Percentiles rank a stretch among this genome's conserved stretches.
These are phyloP conservation scores for Botrytis medusae DNA, from an alignment of 2,329 filamentous ascomycete genomes.

Conservation along the genomic window DNA sequence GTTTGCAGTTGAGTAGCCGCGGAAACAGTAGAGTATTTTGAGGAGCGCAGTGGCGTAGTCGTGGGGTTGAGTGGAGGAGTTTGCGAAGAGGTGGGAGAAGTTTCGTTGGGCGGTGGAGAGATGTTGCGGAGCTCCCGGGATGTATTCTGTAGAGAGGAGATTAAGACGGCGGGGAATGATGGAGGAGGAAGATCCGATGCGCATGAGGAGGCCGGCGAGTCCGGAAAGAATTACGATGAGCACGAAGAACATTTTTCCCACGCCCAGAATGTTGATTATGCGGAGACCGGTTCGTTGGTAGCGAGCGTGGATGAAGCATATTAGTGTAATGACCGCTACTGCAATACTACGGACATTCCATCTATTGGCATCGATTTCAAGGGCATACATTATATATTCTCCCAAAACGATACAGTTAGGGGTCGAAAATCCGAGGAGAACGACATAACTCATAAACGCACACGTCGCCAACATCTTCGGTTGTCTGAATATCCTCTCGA, in stretches of 20 bases:
- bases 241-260: conserved; percentile 51
- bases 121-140: not conserved
- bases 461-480: not conserved
- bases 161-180: not conserved
- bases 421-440: not conserved
- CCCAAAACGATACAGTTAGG: not conserved
- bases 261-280: conserved; percentile 50
- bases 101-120: conserved; percentile 41
- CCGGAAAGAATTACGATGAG: conserved; percentile 48
- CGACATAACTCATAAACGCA: not conserved
- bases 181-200: not conserved
- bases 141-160: not conserved
- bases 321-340: conserved; percentile 47
- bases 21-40: conserved; percentile 57
- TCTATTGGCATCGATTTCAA: conserved; percentile 43
- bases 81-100: conserved; percentile 44
- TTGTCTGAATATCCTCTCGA: not conserved
- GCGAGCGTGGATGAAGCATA: conserved; percentile 49
- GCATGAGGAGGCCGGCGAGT: conserved; percentile 39
- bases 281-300: conserved; percentile 49
- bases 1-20: conserved; percentile 56
- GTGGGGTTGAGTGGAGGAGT: conserved; percentile 45
- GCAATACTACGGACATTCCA: conserved; percentile 53
- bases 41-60: conserved; percentile 52
- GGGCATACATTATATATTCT: conserved; percentile 51